These are phyloP conservation scores for Naganishia friedmannii DNA, from an alignment of 768 basidiomycete genomes.

Conservation along the genomic window DNA sequence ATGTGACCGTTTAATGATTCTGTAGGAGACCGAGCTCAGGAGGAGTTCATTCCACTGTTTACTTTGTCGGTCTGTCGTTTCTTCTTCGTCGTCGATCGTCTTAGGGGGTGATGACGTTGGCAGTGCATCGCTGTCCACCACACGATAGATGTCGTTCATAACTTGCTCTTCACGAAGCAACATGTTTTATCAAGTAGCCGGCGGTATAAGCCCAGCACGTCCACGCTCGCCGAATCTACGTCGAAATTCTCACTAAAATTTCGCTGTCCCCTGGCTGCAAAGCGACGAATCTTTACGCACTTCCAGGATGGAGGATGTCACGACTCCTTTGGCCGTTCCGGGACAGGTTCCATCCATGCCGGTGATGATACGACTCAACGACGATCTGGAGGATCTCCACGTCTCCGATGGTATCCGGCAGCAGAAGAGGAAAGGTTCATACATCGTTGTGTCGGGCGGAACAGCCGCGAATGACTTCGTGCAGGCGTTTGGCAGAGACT, in stretches of 20 bases:
- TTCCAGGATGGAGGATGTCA: neutral
- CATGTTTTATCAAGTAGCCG: too few species aligned
- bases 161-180: too few species aligned
- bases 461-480: constrained; percentile 91
- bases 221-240: too few species aligned
- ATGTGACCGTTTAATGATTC: neutral
- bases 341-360: neutral
- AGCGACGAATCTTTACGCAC: neutral
- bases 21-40: neutral
- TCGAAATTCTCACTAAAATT: too few species aligned
- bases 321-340: neutral
- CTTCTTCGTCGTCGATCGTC: neutral
- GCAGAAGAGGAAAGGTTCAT: constrained; percentile 38
- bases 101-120: constrained; percentile 1
- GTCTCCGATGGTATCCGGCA: constrained; percentile 47
- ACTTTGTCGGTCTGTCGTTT: neutral
- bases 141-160: too few species aligned
- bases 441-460: constrained; percentile 83
- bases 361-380: constrained; percentile 18
- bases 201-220: too few species aligned
- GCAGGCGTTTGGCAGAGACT: constrained; percentile 68
- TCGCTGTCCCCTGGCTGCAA: too few species aligned
- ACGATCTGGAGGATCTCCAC: constrained; percentile 2
- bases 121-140: too few species aligned
- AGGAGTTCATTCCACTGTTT: neutral